phyloP scores from a whole-genome alignment of 306 rosid genomes.

The Rubus parviflorus region DNA sequence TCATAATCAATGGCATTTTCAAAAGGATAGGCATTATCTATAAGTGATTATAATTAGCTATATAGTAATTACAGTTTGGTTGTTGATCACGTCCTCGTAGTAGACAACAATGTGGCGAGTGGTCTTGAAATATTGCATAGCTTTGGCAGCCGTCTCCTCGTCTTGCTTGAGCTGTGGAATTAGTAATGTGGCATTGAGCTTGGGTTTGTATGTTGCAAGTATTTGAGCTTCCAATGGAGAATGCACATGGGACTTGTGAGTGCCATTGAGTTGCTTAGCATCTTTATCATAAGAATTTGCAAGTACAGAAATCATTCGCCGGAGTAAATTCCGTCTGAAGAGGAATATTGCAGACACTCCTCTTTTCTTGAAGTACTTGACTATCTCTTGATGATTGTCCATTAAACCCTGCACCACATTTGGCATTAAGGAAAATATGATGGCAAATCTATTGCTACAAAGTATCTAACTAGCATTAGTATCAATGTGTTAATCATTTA shows the following conservation, averaged over 20 bases:
- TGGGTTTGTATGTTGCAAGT: constrained; percentile 60
- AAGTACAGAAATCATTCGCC: constrained; percentile 63
- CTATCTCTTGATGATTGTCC: constrained; percentile 51
- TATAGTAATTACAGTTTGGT: constrained; percentile 46
- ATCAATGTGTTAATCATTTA: not conserved
- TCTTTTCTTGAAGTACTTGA: constrained; percentile 47
- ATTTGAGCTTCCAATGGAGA: constrained; percentile 52
- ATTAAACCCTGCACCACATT: constrained; percentile 43
- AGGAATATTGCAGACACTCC: constrained; percentile 54
- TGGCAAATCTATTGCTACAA: not conserved
- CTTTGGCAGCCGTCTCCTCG: constrained; percentile 37
- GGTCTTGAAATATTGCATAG: constrained; percentile 48
- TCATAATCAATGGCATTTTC: not conserved
- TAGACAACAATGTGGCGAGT: constrained; percentile 58
- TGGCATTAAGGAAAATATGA: not conserved
- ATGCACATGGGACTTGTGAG: constrained; percentile 69
- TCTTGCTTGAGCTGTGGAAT: constrained; percentile 45
- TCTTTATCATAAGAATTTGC: constrained; percentile 58
- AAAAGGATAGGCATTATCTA: not conserved
- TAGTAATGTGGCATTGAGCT: constrained; percentile 36
- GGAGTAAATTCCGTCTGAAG: constrained; percentile 63
- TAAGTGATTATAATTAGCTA: not conserved
- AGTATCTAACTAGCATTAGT: not conserved
- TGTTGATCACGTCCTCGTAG: constrained; percentile 61
- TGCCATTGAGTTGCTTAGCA: constrained; percentile 61